Conservation (phyloP, 2,329 filamentous ascomycete species). For the Scedosporium aurantiacum region DNA sequence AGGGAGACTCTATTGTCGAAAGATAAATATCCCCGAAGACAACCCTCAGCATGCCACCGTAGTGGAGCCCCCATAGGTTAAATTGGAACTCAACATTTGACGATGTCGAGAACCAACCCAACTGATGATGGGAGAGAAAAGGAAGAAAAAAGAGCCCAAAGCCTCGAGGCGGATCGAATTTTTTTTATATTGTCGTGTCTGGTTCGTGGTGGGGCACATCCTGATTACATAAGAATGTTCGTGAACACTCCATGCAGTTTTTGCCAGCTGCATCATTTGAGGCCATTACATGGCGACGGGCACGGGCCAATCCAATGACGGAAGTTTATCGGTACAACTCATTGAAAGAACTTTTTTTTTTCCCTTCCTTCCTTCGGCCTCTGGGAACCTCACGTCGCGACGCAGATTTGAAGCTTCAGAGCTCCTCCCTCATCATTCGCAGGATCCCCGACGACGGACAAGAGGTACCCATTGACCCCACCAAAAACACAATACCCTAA, state of each 20-base stretch:
- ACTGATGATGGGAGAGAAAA: constrained; percentile 31
- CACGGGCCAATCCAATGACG: constrained; percentile 2
- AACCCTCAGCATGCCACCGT: constrained; percentile 43
- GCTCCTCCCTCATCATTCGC: constrained; percentile 1
- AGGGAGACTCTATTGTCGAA: constrained; percentile 35
- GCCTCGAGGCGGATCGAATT: constrained; percentile 5
- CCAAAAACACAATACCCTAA: not conserved
- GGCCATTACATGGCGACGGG: no score
- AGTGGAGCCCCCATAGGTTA: constrained; percentile 35
- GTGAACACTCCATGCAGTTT: not conserved
- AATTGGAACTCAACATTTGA: constrained; percentile 36
- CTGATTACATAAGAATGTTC: constrained; percentile 6
- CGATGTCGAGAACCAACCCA: constrained; percentile 35
- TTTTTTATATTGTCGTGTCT: constrained; percentile 9
- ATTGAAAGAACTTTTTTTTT: constrained; percentile 1
- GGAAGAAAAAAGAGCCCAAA: constrained; percentile 15
- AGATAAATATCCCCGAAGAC: constrained; percentile 17
- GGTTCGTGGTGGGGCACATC: not conserved
- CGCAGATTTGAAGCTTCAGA: not conserved
- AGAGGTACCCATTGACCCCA: constrained; percentile 1
- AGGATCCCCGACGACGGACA: constrained; percentile 5
- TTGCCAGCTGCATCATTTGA: not conserved
- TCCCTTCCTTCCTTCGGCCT: not conserved
- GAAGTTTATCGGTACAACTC: constrained; percentile 4
- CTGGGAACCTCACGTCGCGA: not conserved